Percentiles rank a stretch among this genome's conserved stretches.
These are phyloP conservation scores for Pulicaria dysenterica DNA, from an alignment of 129 eudicot genomes.

Conservation along the genomic window DNA sequence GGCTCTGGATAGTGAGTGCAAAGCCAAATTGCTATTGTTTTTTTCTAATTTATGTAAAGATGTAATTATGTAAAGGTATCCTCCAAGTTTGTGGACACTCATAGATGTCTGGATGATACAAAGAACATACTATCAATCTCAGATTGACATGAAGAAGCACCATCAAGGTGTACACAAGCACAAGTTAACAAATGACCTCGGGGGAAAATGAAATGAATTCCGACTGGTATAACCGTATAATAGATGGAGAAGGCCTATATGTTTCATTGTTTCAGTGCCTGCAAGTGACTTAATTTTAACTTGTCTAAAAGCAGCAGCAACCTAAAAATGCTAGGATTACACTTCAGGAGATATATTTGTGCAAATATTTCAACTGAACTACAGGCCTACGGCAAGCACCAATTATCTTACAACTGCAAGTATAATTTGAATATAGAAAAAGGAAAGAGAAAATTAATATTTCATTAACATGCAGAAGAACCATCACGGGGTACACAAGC, in stretches of 20 bases:
- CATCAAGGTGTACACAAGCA: no score
- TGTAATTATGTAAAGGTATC: neutral
- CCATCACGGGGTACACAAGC: no score
- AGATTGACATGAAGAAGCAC: no score
- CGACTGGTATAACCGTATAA: no score
- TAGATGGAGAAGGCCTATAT: no score
- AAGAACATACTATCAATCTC: neutral
- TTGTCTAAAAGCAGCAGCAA: no score
- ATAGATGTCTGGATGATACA: neutral
- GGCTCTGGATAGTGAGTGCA: neutral
- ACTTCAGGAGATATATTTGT: no score
- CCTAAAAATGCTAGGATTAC: no score
- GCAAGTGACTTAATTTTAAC: no score
- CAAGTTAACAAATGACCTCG: no score
- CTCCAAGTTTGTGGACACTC: neutral
- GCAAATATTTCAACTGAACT: constrained; percentile 13
- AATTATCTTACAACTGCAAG: neutral
- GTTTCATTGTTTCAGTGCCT: no score
- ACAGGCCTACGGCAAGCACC: constrained; percentile 1
- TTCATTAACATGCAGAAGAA: neutral
- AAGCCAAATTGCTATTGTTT: neutral
- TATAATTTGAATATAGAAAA: neutral
- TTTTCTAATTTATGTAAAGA: neutral
- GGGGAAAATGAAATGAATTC: neutral
- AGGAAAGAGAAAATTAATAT: neutral